Evolutionary conservation across 73 alveolate genomes (phyloP).

Genomic region (Tetrahymena elliotti): DNA sequence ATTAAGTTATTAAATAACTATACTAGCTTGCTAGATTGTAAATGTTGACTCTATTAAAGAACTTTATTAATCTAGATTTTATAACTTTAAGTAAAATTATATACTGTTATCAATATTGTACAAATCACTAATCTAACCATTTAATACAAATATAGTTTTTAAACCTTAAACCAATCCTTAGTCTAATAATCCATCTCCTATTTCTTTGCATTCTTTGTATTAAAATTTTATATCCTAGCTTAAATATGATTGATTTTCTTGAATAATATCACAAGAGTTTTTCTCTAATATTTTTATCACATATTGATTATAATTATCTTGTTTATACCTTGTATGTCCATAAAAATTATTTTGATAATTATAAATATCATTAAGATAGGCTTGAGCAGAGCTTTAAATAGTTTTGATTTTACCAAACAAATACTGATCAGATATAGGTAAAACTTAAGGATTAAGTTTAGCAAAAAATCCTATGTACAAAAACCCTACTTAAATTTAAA

Average conservation of each 20-base stretch:
- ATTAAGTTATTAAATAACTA: background rate
- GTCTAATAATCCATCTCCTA: background rate
- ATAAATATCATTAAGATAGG: background rate
- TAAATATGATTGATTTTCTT: background rate
- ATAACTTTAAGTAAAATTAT: background rate
- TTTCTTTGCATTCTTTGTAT: background rate
- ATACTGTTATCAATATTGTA: background rate
- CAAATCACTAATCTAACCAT: background rate
- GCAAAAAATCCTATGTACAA: background rate
- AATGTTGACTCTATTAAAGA: background rate
- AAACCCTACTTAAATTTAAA: background rate
- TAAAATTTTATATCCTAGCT: background rate
- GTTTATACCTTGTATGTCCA: background rate
- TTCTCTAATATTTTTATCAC: background rate
- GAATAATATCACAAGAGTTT: background rate
- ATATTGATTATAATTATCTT: background rate
- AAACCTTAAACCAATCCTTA: background rate
- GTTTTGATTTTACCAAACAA: background rate
- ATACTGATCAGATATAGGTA: background rate
- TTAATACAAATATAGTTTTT: background rate
- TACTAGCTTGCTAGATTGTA: background rate
- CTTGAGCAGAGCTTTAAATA: background rate
- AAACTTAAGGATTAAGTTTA: background rate
- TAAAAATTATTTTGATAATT: background rate
- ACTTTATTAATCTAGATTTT: background rate